Conservation (phyloP, 371 early-diverging fungal genomes). For the Mucor circinelloides region DNA sequence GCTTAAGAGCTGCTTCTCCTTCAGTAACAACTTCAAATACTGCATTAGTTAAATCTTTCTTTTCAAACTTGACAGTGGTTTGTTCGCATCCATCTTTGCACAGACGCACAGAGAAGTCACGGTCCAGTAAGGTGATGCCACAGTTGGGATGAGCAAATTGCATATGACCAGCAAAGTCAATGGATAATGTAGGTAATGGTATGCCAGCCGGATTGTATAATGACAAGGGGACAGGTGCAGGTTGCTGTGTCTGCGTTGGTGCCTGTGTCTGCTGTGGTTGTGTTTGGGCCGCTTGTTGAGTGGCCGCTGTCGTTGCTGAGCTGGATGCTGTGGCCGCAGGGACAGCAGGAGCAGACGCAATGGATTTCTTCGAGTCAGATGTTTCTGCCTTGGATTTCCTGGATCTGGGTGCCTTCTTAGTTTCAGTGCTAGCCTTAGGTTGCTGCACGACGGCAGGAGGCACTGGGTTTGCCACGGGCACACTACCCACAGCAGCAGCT, state of each 20-base stretch:
- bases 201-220: conserved; percentile 43
- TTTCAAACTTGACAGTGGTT: conserved; percentile 51
- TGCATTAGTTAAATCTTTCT: conserved; percentile 47
- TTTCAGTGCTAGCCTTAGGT: neutral
- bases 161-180: conserved; percentile 51
- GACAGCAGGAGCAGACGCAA: neutral
- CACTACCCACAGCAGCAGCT: neutral
- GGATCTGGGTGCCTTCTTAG: conserved; percentile 1
- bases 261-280: neutral
- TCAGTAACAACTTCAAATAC: conserved; percentile 51
- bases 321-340: neutral
- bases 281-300: neutral
- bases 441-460: neutral
- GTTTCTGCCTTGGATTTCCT: neutral
- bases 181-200: conserved; percentile 61
- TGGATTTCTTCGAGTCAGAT: neutral
- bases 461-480: neutral
- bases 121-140: conserved; percentile 54
- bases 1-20: conserved; percentile 26
- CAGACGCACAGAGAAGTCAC: conserved; percentile 55
- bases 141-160: conserved; percentile 64
- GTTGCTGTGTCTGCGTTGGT: conserved; percentile 19
- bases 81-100: conserved; percentile 47
- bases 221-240: conserved; percentile 19
- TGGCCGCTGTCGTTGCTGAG: neutral